phyloP scores from a whole-genome alignment of 1,284 basidiomycete species.

The Xerocomus nothofagi region DNA sequence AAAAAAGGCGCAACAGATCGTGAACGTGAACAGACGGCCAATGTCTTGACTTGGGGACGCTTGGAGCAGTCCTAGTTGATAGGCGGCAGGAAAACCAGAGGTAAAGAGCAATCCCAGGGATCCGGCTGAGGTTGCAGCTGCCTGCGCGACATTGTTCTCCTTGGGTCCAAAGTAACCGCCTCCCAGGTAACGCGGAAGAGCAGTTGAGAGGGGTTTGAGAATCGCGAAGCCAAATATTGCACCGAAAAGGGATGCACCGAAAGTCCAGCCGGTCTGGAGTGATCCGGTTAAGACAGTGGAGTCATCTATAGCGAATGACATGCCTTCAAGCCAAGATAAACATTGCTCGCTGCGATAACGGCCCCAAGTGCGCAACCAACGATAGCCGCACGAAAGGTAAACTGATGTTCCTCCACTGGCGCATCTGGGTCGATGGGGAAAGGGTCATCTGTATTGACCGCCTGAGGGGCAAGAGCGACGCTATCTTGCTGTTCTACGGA shows the following conservation, averaged over 20 bases:
- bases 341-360: constrained; percentile 62
- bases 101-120: constrained; percentile 49
- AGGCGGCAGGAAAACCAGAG: constrained; percentile 65
- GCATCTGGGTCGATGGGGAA: constrained; percentile 54
- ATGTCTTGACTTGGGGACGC: constrained; percentile 41
- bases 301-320: neutral
- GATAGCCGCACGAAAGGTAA: constrained; percentile 56
- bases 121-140: constrained; percentile 43
- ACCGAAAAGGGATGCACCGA: constrained; percentile 63
- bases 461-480: neutral
- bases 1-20: constrained; percentile 26
- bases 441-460: constrained; percentile 35
- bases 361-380: constrained; percentile 49
- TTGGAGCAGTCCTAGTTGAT: constrained; percentile 54
- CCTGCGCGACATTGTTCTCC: constrained; percentile 47
- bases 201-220: constrained; percentile 57
- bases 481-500: constrained; percentile 14
- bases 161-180: constrained; percentile 71
- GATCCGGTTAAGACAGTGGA: neutral
- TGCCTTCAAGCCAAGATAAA: constrained; percentile 65
- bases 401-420: constrained; percentile 52
- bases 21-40: constrained; percentile 62
- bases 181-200: constrained; percentile 49
- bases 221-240: constrained; percentile 51
- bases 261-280: constrained; percentile 58